Conservation (phyloP, 2,329 filamentous ascomycete genomes). For the Gaeumannomyces tritici region DNA sequence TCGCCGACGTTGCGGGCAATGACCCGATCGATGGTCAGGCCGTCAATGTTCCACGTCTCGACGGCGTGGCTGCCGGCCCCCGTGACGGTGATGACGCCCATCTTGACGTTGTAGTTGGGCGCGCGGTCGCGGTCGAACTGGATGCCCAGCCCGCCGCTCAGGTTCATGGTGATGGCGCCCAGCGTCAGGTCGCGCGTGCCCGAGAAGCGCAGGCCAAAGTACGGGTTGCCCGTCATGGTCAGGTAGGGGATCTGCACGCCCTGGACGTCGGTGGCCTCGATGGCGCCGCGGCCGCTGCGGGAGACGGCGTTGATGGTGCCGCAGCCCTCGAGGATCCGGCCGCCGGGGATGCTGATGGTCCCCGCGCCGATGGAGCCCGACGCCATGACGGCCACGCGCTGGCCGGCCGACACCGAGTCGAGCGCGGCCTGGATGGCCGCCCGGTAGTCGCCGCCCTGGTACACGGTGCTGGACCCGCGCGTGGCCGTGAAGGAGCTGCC, state of each 20-base stretch:
- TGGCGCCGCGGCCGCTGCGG: slow-evolving; percentile 37
- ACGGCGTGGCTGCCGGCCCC: slow-evolving; percentile 46
- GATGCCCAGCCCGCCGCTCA: slow-evolving; percentile 43
- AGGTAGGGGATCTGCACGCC: slow-evolving; percentile 46
- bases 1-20: slow-evolving; percentile 45
- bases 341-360: slow-evolving; percentile 39
- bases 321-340: slow-evolving; percentile 49
- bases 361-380: slow-evolving; percentile 44
- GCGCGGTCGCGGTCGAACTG: slow-evolving; percentile 46
- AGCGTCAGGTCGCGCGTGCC: slow-evolving; percentile 37
- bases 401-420: slow-evolving; percentile 38
- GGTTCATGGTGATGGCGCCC: slow-evolving; percentile 43
- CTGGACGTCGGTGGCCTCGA: slow-evolving; percentile 35
- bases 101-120: slow-evolving; percentile 41
- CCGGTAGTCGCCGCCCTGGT: slow-evolving; percentile 42
- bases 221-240: slow-evolving; percentile 46
- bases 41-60: slow-evolving; percentile 51
- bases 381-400: slow-evolving; percentile 43
- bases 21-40: slow-evolving; percentile 39
- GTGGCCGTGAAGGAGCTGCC: slow-evolving; percentile 32
- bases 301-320: slow-evolving; percentile 40
- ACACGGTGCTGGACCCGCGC: slow-evolving; percentile 33
- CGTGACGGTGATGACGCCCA: slow-evolving; percentile 39
- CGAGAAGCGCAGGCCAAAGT: slow-evolving; percentile 47
- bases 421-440: slow-evolving; percentile 44